These are phyloP conservation scores for Trichosporon sp. DNA, from an alignment of 1,284 basidiomycete genomes.

Conservation along the genomic window DNA sequence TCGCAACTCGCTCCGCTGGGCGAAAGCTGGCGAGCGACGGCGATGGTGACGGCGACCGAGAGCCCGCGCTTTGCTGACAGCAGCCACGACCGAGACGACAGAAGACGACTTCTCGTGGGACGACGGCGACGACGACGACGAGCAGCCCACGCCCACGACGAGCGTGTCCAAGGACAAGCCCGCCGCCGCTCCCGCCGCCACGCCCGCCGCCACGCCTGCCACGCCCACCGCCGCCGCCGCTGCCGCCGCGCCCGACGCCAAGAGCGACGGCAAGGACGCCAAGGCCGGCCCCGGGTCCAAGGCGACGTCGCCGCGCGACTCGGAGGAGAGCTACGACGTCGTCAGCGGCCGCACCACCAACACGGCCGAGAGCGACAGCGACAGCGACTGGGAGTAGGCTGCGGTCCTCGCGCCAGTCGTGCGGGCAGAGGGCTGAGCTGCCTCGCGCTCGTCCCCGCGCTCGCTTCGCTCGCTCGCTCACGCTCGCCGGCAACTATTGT, in stretches of 20 bases:
- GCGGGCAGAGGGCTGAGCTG: too few species aligned
- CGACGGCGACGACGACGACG: constrained; percentile 33
- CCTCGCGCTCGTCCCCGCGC: not conserved
- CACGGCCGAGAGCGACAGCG: constrained; percentile 39
- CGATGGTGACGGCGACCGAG: too few species aligned
- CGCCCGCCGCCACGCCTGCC: constrained; percentile 5
- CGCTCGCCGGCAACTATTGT: not conserved
- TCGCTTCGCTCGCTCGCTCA: not conserved
- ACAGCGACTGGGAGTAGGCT: constrained; percentile 52
- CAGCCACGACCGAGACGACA: not conserved
- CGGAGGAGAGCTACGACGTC: constrained; percentile 51
- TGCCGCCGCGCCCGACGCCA: constrained; percentile 5
- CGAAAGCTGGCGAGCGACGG: too few species aligned
- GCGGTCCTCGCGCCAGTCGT: too few species aligned
- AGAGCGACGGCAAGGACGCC: constrained; percentile 9
- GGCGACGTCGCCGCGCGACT: constrained; percentile 45
- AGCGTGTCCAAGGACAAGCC: not conserved
- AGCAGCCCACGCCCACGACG: constrained; percentile 6
- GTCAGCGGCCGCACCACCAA: constrained; percentile 37
- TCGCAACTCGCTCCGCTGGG: too few species aligned
- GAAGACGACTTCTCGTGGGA: constrained; percentile 51
- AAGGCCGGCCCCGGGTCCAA: constrained; percentile 13
- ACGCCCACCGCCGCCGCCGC: too few species aligned
- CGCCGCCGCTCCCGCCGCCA: constrained; percentile 18
- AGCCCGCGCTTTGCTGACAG: not conserved